Evolutionary conservation across 768 basidiomycete genomes (phyloP).

Genomic region (Termitomyces sp.): DNA sequence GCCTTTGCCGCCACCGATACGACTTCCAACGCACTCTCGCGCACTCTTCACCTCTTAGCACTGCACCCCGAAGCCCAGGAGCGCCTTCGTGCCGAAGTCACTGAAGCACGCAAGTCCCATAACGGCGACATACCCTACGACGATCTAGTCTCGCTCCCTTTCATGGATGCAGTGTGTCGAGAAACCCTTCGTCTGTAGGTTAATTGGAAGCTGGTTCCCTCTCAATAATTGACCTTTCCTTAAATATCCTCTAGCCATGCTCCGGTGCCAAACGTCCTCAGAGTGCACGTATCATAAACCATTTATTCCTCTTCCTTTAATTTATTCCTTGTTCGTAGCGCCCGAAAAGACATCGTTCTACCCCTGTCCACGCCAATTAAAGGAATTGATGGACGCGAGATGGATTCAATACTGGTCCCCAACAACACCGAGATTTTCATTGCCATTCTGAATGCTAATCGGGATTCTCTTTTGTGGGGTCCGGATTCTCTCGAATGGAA

Average conservation of each 20-base stretch:
- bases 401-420: not conserved
- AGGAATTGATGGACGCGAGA: not conserved
- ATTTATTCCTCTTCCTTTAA: too few species aligned
- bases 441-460: not conserved
- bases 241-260: not conserved
- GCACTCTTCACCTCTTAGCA: not conserved
- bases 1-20: conserved; percentile 1
- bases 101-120: not conserved
- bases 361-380: not conserved
- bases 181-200: conserved; percentile 1
- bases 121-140: not conserved
- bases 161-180: conserved; percentile 1
- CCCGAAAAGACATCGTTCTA: not conserved
- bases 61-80: not conserved
- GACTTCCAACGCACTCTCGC: not conserved
- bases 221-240: not conserved
- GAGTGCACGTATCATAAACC: not conserved
- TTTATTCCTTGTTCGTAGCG: not conserved
- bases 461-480: not conserved
- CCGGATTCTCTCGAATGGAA: not conserved
- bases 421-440: not conserved
- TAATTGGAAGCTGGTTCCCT: not conserved
- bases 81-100: not conserved
- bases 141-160: not conserved
- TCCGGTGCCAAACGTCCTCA: not conserved